Evolutionary conservation across 1,139 yeast genomes (phyloP).

Genomic region (Blastobotrys serpentis): DNA sequence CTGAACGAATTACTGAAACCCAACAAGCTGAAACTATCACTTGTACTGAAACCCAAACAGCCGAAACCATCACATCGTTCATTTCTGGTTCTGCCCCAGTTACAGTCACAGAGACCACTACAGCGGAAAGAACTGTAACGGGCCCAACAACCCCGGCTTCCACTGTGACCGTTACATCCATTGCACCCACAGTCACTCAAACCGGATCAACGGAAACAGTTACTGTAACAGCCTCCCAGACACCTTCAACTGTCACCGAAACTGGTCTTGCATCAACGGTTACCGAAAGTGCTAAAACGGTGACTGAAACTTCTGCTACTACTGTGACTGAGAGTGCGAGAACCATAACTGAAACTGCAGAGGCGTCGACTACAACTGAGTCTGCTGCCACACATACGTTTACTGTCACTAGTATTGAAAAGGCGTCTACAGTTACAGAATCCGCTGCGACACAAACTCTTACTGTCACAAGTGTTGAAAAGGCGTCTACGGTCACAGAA

Average conservation of each 20-base stretch:
- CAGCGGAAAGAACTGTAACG: slow-evolving; percentile 8
- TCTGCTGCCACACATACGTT: slow-evolving; percentile 12
- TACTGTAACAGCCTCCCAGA: slow-evolving; percentile 11
- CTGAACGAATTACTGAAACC: neutral
- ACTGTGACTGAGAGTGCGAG: slow-evolving; percentile 14
- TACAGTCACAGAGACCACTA: slow-evolving; percentile 14
- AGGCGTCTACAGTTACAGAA: slow-evolving; percentile 12
- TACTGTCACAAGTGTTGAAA: slow-evolving; percentile 3
- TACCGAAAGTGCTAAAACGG: slow-evolving; percentile 11
- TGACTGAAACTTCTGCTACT: slow-evolving; percentile 11
- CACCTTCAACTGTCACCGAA: slow-evolving; percentile 5
- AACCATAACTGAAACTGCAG: slow-evolving; percentile 14
- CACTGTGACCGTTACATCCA: slow-evolving; percentile 10
- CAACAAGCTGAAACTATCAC: neutral
- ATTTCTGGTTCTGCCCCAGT: slow-evolving; percentile 10
- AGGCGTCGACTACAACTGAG: slow-evolving; percentile 9
- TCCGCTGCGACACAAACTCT: slow-evolving; percentile 12
- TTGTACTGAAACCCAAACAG: neutral
- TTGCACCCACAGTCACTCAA: slow-evolving; percentile 1
- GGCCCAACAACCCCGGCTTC: slow-evolving; percentile 8
- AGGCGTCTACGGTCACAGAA: slow-evolving; percentile 8
- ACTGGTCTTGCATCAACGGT: slow-evolving; percentile 13
- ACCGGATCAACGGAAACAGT: slow-evolving; percentile 1
- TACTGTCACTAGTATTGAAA: slow-evolving; percentile 7
- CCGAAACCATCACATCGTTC: neutral